These are phyloP conservation scores for Endothia cerciana DNA, from an alignment of 2,329 filamentous ascomycete species.

Conservation along the genomic window DNA sequence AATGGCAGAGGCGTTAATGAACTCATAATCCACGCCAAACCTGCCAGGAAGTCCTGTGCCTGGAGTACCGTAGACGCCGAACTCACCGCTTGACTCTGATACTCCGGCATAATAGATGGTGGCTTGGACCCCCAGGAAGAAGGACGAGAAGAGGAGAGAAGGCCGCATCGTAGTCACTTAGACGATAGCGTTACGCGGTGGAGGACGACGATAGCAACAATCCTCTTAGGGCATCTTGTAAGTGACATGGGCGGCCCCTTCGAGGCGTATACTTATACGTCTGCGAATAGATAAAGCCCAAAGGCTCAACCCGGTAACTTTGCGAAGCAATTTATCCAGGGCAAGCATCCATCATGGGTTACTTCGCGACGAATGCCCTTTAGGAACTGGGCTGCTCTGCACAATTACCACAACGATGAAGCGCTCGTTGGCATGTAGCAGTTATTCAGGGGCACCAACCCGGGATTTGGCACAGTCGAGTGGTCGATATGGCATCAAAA, in stretches of 20 bases:
- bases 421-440: background rate
- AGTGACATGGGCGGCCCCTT: background rate
- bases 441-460: background rate
- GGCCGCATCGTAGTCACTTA: conserved; percentile 33
- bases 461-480: background rate
- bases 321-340: background rate
- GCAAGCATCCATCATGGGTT: background rate
- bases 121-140: conserved; percentile 39
- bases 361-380: background rate
- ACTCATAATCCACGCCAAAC: conserved; percentile 54
- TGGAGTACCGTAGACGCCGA: conserved; percentile 45
- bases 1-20: conserved; percentile 50
- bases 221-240: background rate
- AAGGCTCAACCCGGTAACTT: background rate
- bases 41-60: conserved; percentile 52
- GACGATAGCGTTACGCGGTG: background rate
- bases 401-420: background rate
- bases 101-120: conserved; percentile 54
- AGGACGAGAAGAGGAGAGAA: conserved; percentile 27
- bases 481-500: background rate
- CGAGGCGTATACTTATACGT: background rate
- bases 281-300: background rate
- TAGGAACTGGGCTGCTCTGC: background rate
- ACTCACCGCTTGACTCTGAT: conserved; percentile 51
- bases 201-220: background rate